Evolutionary conservation across 768 basidiomycete genomes (phyloP), one percentile per base, ranked within the genome.

Genomic region (Cystoderma amianthinum): DNA sequence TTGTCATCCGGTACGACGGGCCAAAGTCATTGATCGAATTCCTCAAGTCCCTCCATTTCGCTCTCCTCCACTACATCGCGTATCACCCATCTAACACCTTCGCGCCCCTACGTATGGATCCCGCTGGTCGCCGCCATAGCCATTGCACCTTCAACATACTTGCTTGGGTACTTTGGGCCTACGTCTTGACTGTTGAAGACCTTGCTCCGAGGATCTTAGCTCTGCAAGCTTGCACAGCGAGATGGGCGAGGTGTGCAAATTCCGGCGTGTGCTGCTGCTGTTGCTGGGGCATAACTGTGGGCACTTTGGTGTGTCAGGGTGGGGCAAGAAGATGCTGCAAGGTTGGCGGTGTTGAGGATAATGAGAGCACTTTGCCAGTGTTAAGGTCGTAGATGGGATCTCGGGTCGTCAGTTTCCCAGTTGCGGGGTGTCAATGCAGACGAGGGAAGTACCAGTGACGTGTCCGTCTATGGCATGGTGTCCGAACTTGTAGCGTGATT

Each of bases 241-340:
- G n/a, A n/a, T n/a, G n/a, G n/a, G n/a, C n/a, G n/a, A n/a, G n/a
- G n/a, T n/a, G n/a, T n/a, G n/a, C n/a, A n/a, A n/a, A n/a, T n/a
- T n/a, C n/a, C 10, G 36, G 42, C 38, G 44, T 46, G 6, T 44
- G 43, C 19, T 28, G 24, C 3, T 36, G 34, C 7, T 36, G 39
- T 9, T 5, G 5, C 10, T 13, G 5, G 13, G 67, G 62, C n/a
- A 58, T 28, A 16, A 48, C 41, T 12, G 47, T 42, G 0, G 69
- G 66, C 7, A 63, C 44, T 71, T 71, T 0, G 69, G 71, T 2
- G 71, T 69, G 34, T 68, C 67, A 1, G 69, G 71, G 44, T 73
- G 71, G 0, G 69, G 71, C 1, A 69, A 51, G 51, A 72, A 73
- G 2, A 73, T 45, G 17, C 63, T 64, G 15, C 61, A 57, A 3